A percentile compares a stretch with the other conserved stretches of the same genome.
phyloP scores from a whole-genome alignment of 2,329 filamentous ascomycete genomes.

The Ascochyta viciae-villosae region DNA sequence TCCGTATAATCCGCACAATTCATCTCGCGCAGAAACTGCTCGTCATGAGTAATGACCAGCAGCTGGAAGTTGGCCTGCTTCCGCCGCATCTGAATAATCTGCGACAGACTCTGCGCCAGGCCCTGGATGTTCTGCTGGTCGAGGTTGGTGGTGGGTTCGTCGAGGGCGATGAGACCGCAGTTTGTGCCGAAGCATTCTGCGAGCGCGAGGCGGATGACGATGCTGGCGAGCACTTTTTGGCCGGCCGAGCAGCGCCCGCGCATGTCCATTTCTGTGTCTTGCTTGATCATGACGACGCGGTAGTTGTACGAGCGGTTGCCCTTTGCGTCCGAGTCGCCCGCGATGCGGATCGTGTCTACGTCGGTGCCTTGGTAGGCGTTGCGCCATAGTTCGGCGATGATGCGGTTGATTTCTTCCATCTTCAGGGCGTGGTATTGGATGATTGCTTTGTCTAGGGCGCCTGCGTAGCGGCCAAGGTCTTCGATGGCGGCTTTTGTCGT shows the following conservation, averaged over 20 bases:
- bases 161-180: slow-evolving; percentile 93
- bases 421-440: slow-evolving; percentile 97
- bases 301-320: slow-evolving; percentile 93
- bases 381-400: slow-evolving; percentile 96
- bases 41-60: slow-evolving; percentile 98
- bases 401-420: slow-evolving; percentile 97
- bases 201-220: slow-evolving; percentile 94
- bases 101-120: slow-evolving; percentile 81
- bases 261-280: slow-evolving; percentile 99
- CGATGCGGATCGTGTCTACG: slow-evolving; percentile 94
- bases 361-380: slow-evolving; percentile 96
- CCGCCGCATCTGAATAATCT: slow-evolving; percentile 83
- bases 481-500: slow-evolving; percentile 93
- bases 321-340: slow-evolving; percentile 82
- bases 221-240: slow-evolving; percentile 94
- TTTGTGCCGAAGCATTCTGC: slow-evolving; percentile 97
- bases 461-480: slow-evolving; percentile 81
- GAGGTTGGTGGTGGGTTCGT: slow-evolving; percentile 97
- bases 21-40: slow-evolving; percentile 94
- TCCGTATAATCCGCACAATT: slow-evolving; percentile 92
- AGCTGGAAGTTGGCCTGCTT: slow-evolving; percentile 95
- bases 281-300: slow-evolving; percentile 95
- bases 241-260: slow-evolving; percentile 95
- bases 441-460: slow-evolving; percentile 91
- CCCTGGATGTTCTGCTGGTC: slow-evolving; percentile 94